Conservation (phyloP, 805 yeast genomes). For the Candida rishiriensis region DNA sequence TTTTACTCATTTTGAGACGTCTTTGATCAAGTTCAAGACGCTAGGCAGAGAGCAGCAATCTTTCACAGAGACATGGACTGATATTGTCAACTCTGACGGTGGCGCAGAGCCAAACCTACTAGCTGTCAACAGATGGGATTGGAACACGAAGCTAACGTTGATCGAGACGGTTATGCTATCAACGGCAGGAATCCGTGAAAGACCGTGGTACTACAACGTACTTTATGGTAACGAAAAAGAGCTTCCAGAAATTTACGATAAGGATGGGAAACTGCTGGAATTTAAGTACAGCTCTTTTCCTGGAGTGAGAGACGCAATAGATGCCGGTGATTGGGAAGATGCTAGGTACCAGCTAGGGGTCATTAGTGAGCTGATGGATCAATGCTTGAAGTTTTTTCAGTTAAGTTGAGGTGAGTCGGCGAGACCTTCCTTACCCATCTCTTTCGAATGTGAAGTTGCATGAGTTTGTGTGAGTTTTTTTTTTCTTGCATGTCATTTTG, state of each 20-base stretch:
- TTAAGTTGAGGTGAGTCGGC: background rate
- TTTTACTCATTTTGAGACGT: slow-evolving; percentile 23
- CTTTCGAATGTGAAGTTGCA: no score
- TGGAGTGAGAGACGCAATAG: slow-evolving; percentile 63
- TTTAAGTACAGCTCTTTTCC: slow-evolving; percentile 70
- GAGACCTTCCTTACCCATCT: no score
- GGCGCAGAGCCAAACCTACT: slow-evolving; percentile 72
- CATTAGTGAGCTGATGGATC: slow-evolving; percentile 34
- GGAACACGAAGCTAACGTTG: slow-evolving; percentile 64
- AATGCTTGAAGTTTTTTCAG: slow-evolving; percentile 21
- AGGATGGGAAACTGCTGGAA: slow-evolving; percentile 22
- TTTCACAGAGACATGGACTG: slow-evolving; percentile 64
- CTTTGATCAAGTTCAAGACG: slow-evolving; percentile 35
- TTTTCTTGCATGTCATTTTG: no score
- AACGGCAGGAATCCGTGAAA: slow-evolving; percentile 37
- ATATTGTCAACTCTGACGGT: slow-evolving; percentile 42
- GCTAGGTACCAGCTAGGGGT: slow-evolving; percentile 53
- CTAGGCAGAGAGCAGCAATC: slow-evolving; percentile 45
- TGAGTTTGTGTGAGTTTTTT: no score
- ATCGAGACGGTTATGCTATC: slow-evolving; percentile 52
- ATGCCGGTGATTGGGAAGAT: slow-evolving; percentile 39
- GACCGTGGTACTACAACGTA: slow-evolving; percentile 65
- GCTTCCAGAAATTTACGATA: slow-evolving; percentile 41
- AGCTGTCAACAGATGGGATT: slow-evolving; percentile 69
- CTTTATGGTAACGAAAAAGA: slow-evolving; percentile 65